These are phyloP conservation scores for Penicillium sp. DNA, from an alignment of 2,329 filamentous ascomycete genomes.

Conservation along the genomic window DNA sequence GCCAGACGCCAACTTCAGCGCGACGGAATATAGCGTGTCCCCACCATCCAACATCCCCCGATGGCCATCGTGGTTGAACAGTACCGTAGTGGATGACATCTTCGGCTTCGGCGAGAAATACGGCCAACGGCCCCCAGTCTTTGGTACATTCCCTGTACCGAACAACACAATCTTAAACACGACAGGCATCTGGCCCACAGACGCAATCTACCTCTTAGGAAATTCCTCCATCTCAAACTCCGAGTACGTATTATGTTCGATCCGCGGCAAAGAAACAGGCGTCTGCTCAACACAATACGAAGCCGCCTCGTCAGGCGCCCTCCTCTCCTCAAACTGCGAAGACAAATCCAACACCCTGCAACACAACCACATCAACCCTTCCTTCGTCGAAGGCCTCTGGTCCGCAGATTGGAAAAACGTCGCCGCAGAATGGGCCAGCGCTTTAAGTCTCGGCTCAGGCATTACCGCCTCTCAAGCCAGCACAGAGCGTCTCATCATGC, in stretches of 20 bases:
- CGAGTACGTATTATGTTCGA: slow-evolving; percentile 66
- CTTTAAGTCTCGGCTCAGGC: slow-evolving; percentile 59
- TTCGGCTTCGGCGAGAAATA: slow-evolving; percentile 64
- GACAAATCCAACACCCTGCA: slow-evolving; percentile 53
- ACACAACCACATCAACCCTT: slow-evolving; percentile 50
- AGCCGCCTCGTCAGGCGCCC: slow-evolving; percentile 56
- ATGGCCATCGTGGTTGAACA: slow-evolving; percentile 50
- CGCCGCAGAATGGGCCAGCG: slow-evolving; percentile 53
- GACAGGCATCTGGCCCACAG: slow-evolving; percentile 42
- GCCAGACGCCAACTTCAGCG: slow-evolving; percentile 44
- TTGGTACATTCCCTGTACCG: slow-evolving; percentile 53
- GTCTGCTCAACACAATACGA: slow-evolving; percentile 63
- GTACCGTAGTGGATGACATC: slow-evolving; percentile 64
- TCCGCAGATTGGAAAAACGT: slow-evolving; percentile 56
- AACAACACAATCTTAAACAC: slow-evolving; percentile 67
- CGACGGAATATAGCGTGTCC: slow-evolving; percentile 26
- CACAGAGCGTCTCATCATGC: slow-evolving; percentile 58
- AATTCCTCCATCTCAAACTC: slow-evolving; percentile 41
- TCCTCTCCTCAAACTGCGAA: slow-evolving; percentile 62
- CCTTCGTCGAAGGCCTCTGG: slow-evolving; percentile 34
- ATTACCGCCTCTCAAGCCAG: slow-evolving; percentile 56
- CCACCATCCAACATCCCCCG: slow-evolving; percentile 34
- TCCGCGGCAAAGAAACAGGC: slow-evolving; percentile 63
- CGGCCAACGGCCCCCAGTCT: slow-evolving; percentile 53
- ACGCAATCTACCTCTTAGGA: slow-evolving; percentile 66